These are phyloP conservation scores for Aspergillus nidulans DNA, from an alignment of 495 filamentous ascomycete species.

Conservation along the genomic window DNA sequence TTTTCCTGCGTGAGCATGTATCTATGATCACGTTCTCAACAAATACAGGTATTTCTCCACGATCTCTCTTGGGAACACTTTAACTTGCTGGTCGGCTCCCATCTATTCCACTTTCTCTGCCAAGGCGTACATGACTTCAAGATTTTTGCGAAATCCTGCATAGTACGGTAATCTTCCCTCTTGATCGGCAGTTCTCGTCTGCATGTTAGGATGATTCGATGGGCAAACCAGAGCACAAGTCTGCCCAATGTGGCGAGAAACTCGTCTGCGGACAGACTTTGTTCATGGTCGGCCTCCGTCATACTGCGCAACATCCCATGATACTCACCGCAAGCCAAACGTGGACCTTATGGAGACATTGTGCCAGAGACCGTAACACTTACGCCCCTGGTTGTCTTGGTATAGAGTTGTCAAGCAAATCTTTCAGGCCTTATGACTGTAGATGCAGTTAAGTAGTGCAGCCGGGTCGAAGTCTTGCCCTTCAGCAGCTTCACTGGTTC, in stretches of 20 bases:
- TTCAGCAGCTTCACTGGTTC: background rate
- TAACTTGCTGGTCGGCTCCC: background rate
- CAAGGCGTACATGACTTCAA: background rate
- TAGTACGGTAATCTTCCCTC: background rate
- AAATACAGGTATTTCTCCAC: background rate
- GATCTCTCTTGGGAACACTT: background rate
- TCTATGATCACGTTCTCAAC: background rate
- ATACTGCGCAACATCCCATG: background rate
- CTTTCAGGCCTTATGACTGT: background rate
- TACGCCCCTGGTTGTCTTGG: background rate
- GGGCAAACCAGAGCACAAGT: background rate
- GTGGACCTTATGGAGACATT: background rate
- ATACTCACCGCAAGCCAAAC: background rate
- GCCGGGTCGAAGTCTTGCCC: background rate
- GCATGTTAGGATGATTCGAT: background rate
- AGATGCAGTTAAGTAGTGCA: background rate
- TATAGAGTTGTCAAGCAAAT: background rate
- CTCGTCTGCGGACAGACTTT: background rate
- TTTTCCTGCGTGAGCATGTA: background rate
- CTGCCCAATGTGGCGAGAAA: background rate
- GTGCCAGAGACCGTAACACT: background rate
- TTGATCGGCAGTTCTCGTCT: background rate
- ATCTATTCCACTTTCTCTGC: background rate
- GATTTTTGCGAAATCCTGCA: background rate
- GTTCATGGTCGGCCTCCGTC: background rate